phyloP scores from a whole-genome alignment of 345 rosid species.

The Cardamine chenopodiifolia region DNA sequence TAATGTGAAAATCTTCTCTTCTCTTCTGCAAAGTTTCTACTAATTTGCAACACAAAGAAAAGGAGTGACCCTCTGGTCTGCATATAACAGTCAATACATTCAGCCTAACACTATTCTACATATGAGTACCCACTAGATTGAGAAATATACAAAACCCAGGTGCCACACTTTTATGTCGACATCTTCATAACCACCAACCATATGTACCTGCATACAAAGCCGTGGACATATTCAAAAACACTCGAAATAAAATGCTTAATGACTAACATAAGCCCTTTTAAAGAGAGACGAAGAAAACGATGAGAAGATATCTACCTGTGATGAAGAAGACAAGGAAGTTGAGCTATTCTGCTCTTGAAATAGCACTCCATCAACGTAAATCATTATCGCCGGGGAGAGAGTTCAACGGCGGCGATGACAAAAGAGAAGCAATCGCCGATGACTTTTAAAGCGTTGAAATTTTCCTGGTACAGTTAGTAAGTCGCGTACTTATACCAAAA shows the following conservation, averaged over 20 bases:
- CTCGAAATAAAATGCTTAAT: neutral
- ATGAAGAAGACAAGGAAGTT: constrained; percentile 34
- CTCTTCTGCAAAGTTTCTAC: constrained; percentile 65
- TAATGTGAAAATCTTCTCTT: constrained; percentile 66
- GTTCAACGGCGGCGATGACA: constrained; percentile 24
- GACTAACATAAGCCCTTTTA: neutral
- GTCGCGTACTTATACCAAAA: neutral
- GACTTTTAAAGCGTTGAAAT: constrained; percentile 16
- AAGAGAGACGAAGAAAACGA: constrained; percentile 12
- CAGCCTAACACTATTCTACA: constrained; percentile 32
- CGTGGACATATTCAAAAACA: constrained; percentile 3
- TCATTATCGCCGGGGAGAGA: constrained; percentile 42
- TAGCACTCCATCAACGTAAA: constrained; percentile 44
- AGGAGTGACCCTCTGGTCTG: constrained; percentile 72
- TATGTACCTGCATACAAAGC: constrained; percentile 67
- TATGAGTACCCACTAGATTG: neutral
- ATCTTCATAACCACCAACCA: constrained; percentile 86
- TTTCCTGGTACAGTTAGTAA: neutral
- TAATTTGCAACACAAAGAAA: constrained; percentile 70
- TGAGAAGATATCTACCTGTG: constrained; percentile 32
- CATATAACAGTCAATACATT: constrained; percentile 47
- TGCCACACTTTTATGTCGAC: constrained; percentile 59
- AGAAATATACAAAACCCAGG: constrained; percentile 28
- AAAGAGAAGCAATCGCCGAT: constrained; percentile 19
- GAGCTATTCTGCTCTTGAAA: constrained; percentile 28